Base-by-base conservation (phyloP, 1,284 basidiomycete genomes). In the Trametes sp. region DNA sequence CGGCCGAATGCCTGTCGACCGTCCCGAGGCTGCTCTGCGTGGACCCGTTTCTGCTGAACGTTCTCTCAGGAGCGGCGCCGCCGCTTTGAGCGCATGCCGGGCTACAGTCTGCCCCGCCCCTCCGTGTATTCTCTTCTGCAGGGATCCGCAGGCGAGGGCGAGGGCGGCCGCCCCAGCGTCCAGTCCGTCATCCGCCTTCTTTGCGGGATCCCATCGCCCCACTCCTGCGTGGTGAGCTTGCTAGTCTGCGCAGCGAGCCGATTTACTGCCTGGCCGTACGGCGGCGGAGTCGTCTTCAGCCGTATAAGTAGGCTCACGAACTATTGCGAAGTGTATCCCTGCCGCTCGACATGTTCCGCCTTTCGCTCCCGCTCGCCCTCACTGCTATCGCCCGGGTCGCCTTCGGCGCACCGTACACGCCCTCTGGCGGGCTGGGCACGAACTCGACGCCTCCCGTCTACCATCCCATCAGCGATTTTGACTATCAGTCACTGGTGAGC, bases 401-500 rank as follows among this genome's bases (percentile, higher is more conserved):
- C 2, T 19, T 63, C 8, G 57, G 67, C 4, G 59, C 66, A 16
- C 73, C 77, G 6, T 69, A 54, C 41, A 67, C 76, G 19, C 80
- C 81, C n/a, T 59, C 69, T 8, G 81, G 81, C 0, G 81, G 81
- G 23, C 68, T 80, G 7, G 79, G 74, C 23, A 82, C 81, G 9
- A 70, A 70, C 61, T 75, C 76, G 8, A 79, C 79, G 5, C 75
- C 81, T 24, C 85, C 86, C 0, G 73, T 77, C 5, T 88, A 87
- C 66, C 68, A 70, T 11, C 78, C 83, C 7, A 69, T 82, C 73
- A 80, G 81, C 53, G 83, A 87, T 67, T 89, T 87, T 66, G 87
- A 89, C 74, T 87, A 82, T 71, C 85, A 88, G 71, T 86, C 85
- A 2, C 72, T 89, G 55, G 82, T 82, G 53, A 24, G 75, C 70